Evolutionary conservation across 2,329 filamentous ascomycete species (phyloP), one percentile per base, ranked within the genome.

Genomic region (Ceratocystis papillata): DNA sequence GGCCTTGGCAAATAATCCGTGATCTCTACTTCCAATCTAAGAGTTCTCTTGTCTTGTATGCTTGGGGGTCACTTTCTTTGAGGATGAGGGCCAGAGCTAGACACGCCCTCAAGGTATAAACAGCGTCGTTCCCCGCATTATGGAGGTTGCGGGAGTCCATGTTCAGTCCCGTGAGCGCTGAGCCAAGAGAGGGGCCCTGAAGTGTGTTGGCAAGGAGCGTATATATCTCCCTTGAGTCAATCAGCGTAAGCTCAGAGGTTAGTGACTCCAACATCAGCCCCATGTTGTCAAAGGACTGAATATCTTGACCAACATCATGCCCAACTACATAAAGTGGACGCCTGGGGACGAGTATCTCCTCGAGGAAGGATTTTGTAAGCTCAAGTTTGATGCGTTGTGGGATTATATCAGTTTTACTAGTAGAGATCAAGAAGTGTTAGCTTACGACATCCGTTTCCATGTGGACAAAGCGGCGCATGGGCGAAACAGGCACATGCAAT

Each of bases 61-160:
- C 55, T n/a, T 63, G 5, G 10, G 25, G 5, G 22, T 65, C 25
- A 1, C 30, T 44, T 22, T 65, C 33, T 22, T 7, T 20, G 7
- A 62, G 3, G 15, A 53, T 48, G 15, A 61, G 45, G 3, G 67
- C 67, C 7, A 68, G 55, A n/a, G 68, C 83, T 5, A 96, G 74
- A 79, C 94, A 82, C 6, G 85, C 87, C 68, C 87, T 85, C 69
- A 96, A 75, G 0, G 90, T 93, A 73, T 88, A 94, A 1, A 85
- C 81, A 0, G 91, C 90, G 73, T 96, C 91, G 70, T 96, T 96
- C 1, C 91, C 86, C 0, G 87, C 91, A 72, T 96, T 96, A 75
- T 96, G 91, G n/a, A 93, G 78, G 70, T 88, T 79, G 74, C 78
- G 82, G 53, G 79, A 82, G 0, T 76, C 71, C 7, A 95, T 82